These are phyloP conservation scores for Melampsora americana DNA, from an alignment of 1,284 basidiomycete genomes.

Conservation along the genomic window DNA sequence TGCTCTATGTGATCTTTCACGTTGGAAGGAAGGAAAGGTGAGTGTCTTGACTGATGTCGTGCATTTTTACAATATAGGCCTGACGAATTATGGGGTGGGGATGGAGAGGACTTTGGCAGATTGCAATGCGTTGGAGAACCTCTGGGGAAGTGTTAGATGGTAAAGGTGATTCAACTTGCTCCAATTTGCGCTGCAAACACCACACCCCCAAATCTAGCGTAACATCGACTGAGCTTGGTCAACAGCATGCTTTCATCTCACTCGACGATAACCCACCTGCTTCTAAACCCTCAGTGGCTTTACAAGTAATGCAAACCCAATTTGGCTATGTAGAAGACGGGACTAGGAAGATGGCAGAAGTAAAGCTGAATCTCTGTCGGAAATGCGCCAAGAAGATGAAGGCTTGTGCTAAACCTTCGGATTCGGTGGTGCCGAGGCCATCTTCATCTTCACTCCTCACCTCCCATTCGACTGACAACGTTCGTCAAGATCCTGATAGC, in stretches of 20 bases:
- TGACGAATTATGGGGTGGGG: neutral
- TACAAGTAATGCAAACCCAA: constrained; percentile 25
- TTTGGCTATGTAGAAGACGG: constrained; percentile 42
- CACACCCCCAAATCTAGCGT: neutral
- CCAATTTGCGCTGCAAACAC: constrained; percentile 35
- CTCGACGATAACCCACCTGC: neutral
- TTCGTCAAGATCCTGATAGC: neutral
- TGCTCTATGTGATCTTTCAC: constrained; percentile 39
- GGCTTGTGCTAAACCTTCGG: neutral
- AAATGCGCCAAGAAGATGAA: constrained; percentile 38
- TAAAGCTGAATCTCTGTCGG: constrained; percentile 38
- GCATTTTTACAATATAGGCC: neutral
- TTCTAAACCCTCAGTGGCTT: neutral
- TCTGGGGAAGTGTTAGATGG: constrained; percentile 40
- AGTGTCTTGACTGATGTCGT: neutral
- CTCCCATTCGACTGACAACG: neutral
- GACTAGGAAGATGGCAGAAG: constrained; percentile 24
- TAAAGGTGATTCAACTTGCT: constrained; percentile 39
- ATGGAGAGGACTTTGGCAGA: constrained; percentile 10
- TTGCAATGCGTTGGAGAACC: constrained; percentile 44
- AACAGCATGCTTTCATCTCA: constrained; percentile 31
- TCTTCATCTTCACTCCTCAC: neutral
- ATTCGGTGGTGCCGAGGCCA: neutral
- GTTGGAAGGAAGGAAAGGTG: constrained; percentile 43
- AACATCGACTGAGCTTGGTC: constrained; percentile 11